Evolutionary conservation across 768 basidiomycete genomes (phyloP).

Genomic region (Melanogaster broomeanus): DNA sequence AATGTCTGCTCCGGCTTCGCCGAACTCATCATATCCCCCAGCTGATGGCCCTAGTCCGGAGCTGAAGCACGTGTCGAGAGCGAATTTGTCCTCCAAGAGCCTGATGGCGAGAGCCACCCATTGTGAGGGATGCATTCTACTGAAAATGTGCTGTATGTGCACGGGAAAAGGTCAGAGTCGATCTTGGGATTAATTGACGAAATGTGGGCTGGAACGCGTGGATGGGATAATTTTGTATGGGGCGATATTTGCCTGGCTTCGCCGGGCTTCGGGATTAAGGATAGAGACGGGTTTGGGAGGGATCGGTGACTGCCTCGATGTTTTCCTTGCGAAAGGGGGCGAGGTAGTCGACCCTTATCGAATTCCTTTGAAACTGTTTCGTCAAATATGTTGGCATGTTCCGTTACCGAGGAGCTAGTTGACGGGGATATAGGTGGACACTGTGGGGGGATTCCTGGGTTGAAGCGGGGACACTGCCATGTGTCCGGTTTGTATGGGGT

Average conservation of each 20-base stretch:
- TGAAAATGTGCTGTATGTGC: slow-evolving; percentile 34
- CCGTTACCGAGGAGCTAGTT: neutral
- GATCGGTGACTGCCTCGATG: slow-evolving; percentile 23
- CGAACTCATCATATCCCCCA: slow-evolving; percentile 26
- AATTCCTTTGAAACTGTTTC: too few relatives aligned
- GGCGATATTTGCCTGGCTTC: too few relatives aligned
- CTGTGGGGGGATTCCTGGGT: neutral
- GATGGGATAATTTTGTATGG: too few relatives aligned
- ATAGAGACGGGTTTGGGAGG: slow-evolving; percentile 28
- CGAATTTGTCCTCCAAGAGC: slow-evolving; percentile 20
- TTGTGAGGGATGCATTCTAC: slow-evolving; percentile 23
- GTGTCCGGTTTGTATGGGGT: neutral
- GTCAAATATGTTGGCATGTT: slow-evolving; percentile 2
- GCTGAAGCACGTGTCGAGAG: slow-evolving; percentile 28
- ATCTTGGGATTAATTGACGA: slow-evolving; percentile 38
- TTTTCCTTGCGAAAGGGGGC: slow-evolving; percentile 27
- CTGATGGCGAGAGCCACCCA: slow-evolving; percentile 37
- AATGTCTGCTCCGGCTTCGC: slow-evolving; percentile 24
- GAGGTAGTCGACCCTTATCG: too few relatives aligned
- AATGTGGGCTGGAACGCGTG: slow-evolving; percentile 19
- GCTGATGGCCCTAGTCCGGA: slow-evolving; percentile 28
- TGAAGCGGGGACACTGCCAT: neutral
- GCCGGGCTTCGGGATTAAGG: slow-evolving; percentile 31
- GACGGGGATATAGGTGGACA: neutral
- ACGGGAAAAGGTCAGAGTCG: slow-evolving; percentile 27